phyloP scores from a whole-genome alignment of 202 grass and related monocot genomes.

The Digitaria exilis region DNA sequence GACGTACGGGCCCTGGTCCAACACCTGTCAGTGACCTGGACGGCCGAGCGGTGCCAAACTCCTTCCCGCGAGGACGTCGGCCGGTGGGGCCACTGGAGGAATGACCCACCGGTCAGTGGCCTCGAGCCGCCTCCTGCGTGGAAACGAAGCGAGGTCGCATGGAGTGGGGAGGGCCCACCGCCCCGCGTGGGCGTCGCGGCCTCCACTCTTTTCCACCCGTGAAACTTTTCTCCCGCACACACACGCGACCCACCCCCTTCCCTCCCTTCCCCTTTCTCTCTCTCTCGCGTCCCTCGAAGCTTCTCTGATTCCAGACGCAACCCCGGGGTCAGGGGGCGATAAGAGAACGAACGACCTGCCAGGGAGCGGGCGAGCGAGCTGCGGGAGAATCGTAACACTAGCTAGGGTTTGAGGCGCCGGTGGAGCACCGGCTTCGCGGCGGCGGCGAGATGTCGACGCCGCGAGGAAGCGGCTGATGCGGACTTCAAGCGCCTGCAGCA shows the following conservation, averaged over 20 bases:
- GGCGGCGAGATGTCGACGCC: constrained; percentile 59
- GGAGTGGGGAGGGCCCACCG: neutral
- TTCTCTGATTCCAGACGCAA: constrained; percentile 42
- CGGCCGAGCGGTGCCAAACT: too few species aligned
- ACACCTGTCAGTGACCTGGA: neutral
- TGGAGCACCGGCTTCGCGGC: neutral
- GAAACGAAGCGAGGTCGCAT: constrained; percentile 27
- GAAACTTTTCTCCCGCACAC: constrained; percentile 29
- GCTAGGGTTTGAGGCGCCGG: constrained; percentile 26
- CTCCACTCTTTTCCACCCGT: neutral
- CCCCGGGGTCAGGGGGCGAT: neutral
- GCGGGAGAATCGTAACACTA: neutral
- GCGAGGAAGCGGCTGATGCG: constrained; percentile 69
- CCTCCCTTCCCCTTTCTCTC: neutral
- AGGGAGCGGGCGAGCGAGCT: neutral
- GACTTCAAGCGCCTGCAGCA: constrained; percentile 76
- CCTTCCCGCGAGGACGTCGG: neutral
- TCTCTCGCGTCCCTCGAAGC: neutral
- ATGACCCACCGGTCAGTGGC: neutral
- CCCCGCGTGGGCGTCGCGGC: neutral
- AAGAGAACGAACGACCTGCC: too few species aligned
- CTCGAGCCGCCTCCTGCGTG: neutral
- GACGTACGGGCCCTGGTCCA: neutral
- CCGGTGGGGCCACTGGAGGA: neutral
- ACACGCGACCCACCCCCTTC: neutral